Base-by-base conservation (phyloP, 306 rosid species). In the Lathyrus sativus region DNA sequence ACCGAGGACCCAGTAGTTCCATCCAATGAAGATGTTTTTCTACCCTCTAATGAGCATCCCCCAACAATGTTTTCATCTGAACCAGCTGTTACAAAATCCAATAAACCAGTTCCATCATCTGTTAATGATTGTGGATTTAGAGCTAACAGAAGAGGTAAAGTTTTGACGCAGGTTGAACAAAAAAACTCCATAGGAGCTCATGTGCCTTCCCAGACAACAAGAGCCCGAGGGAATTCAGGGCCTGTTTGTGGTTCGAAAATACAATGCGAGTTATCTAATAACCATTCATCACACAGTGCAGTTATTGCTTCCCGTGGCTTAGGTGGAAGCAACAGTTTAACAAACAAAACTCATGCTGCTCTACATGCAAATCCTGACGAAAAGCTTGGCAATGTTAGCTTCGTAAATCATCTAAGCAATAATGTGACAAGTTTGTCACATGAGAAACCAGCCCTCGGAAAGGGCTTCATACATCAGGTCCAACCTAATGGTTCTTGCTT, bases 1-100 rank as follows among this genome's bases (percentile, higher is more conserved):
- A 82, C 96, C 0, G 95, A 88, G 78, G 87, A 88, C 74, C 81
- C 82, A 49, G 97, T 87, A 50, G 73, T 95, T 76, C 97, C 99
- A 35, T 76, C 84, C 78, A 95, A 91, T 65, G 95, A 87, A 79
- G 95, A 90, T 43, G 84, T 88, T 71, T 78, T 84, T 76, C 81
- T 89, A 65, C 84, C 83, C 54, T 83, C 77, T 72, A 79, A 63
- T 26, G 74, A 57, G 14, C 81, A 85, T 31, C 80, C 75, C 61
- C 64, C 81, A 35, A 63, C 85, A 42, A 67, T 53, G 61, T 48
- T 81, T 48, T 29, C 66, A 6, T 50, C 70, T 38, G 72, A 75
- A 74, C 29, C 50, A 64, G 74, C 48, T 56, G 63, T 43, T 70
- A 72, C 70, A 61, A 81, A 69, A 67, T 72, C 68, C 62, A 74